A percentile compares a stretch with the other conserved stretches of the same genome.
Conservation (phyloP, 345 rosid genomes). For the Angophora floribunda region DNA sequence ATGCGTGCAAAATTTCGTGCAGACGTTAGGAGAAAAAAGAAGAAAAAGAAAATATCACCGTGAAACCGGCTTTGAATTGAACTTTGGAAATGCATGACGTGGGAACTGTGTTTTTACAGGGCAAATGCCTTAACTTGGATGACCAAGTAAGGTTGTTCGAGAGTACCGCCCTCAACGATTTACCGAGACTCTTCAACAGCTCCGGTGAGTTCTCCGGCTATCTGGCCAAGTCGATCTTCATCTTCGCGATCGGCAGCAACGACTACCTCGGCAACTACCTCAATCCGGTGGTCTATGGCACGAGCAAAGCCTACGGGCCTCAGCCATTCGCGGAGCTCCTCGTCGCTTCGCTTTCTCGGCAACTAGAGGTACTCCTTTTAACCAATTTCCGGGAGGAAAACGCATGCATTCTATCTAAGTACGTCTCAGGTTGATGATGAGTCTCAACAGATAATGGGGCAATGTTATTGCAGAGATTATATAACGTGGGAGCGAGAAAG, state of each 20-base stretch:
- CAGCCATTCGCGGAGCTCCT: conserved; percentile 18
- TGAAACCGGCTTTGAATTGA: background rate
- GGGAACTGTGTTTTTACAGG: conserved; percentile 4
- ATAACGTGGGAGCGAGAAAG: conserved; percentile 27
- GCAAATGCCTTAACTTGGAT: conserved; percentile 28
- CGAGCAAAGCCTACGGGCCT: background rate
- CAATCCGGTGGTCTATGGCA: background rate
- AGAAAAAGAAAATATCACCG: background rate
- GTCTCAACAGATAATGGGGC: background rate
- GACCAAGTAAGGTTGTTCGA: conserved; percentile 26
- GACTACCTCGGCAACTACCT: conserved; percentile 21
- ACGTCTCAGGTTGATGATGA: background rate
- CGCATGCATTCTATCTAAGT: background rate
- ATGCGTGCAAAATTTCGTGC: fast-evolving
- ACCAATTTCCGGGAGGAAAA: too few relatives aligned
- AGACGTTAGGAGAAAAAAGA: background rate
- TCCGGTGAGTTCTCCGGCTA: conserved; percentile 1
- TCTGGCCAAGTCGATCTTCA: conserved; percentile 23
- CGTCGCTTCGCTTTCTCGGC: background rate
- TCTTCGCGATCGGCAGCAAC: conserved; percentile 27
- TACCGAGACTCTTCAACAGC: conserved; percentile 2
- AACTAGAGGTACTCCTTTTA: background rate
- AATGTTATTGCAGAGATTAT: conserved; percentile 12
- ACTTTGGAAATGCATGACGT: background rate
- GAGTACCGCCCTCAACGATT: background rate